phyloP scores from a whole-genome alignment of 169 alveolate species.

The Amoebophrya sp. region DNA sequence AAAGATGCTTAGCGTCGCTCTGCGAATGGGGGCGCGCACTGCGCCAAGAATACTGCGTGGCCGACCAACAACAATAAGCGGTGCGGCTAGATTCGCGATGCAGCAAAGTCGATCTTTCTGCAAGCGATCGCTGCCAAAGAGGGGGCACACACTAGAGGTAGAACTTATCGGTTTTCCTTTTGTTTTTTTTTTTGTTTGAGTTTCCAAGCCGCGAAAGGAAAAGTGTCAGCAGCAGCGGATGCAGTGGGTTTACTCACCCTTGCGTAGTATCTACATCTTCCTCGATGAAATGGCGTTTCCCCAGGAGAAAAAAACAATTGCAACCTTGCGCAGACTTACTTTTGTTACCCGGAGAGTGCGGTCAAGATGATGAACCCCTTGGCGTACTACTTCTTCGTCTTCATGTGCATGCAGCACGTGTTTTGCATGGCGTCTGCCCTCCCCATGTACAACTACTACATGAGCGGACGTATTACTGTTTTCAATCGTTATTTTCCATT shows the following conservation, averaged over 20 bases:
- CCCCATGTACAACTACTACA: neutral
- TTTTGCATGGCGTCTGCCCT: neutral
- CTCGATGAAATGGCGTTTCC: neutral
- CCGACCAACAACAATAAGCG: neutral
- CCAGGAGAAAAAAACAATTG: neutral
- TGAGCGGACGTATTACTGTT: neutral
- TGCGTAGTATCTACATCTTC: neutral
- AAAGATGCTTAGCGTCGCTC: no score
- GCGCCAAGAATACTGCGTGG: neutral
- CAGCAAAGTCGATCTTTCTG: neutral
- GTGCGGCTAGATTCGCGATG: neutral
- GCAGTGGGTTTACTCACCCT: neutral
- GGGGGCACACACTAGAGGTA: neutral
- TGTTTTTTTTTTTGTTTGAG: neutral
- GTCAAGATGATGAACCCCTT: neutral
- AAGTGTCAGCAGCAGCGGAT: no score
- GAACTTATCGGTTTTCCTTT: neutral
- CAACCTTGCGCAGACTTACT: neutral
- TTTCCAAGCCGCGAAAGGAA: no score
- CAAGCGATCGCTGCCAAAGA: neutral
- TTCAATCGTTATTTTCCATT: neutral
- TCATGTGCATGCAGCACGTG: neutral
- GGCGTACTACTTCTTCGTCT: neutral
- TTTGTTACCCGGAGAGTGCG: neutral
- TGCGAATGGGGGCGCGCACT: no score